Evolutionary conservation across 2,329 filamentous ascomycete genomes (phyloP).

Genomic region (Exophiala aquamarina): DNA sequence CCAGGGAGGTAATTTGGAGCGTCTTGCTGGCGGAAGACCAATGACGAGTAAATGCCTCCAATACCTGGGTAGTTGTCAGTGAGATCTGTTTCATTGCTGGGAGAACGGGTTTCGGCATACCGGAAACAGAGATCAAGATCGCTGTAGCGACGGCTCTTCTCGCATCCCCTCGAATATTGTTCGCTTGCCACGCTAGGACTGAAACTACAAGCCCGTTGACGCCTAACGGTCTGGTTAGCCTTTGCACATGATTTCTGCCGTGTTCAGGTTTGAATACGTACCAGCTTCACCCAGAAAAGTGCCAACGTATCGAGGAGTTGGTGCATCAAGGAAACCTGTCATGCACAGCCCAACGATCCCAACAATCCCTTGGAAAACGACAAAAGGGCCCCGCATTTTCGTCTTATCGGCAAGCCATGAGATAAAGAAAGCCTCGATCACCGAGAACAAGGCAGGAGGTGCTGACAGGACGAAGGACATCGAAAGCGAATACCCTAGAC

Average conservation of each 20-base stretch:
- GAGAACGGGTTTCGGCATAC: too few species aligned
- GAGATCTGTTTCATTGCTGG: too few species aligned
- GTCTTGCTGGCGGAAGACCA: slow-evolving; percentile 29
- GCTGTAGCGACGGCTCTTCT: slow-evolving; percentile 24
- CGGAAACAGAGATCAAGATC: slow-evolving; percentile 32
- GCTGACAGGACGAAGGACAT: slow-evolving; percentile 35
- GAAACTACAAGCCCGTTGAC: slow-evolving; percentile 27
- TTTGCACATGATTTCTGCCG: slow-evolving; percentile 26
- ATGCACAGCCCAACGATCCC: slow-evolving; percentile 61
- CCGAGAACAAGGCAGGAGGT: slow-evolving; percentile 32
- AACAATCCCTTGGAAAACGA: slow-evolving; percentile 27
- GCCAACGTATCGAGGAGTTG: slow-evolving; percentile 66
- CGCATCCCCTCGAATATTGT: slow-evolving; percentile 34
- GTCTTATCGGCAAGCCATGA: slow-evolving; percentile 31
- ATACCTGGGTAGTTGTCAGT: slow-evolving; percentile 36
- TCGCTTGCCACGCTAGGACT: slow-evolving; percentile 32
- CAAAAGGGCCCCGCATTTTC: slow-evolving; percentile 27
- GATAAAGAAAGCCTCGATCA: slow-evolving; percentile 24
- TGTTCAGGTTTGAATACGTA: slow-evolving; percentile 54
- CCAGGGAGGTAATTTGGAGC: slow-evolving; percentile 27
- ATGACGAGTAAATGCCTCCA: slow-evolving; percentile 26
- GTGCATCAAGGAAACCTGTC: slow-evolving; percentile 56
- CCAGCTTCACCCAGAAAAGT: slow-evolving; percentile 72
- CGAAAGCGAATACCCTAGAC: slow-evolving; percentile 37
- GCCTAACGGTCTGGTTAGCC: slow-evolving; percentile 57